Evolutionary conservation across 208 protist species (phyloP).

Genomic region (Acanthamoeba sp.): DNA sequence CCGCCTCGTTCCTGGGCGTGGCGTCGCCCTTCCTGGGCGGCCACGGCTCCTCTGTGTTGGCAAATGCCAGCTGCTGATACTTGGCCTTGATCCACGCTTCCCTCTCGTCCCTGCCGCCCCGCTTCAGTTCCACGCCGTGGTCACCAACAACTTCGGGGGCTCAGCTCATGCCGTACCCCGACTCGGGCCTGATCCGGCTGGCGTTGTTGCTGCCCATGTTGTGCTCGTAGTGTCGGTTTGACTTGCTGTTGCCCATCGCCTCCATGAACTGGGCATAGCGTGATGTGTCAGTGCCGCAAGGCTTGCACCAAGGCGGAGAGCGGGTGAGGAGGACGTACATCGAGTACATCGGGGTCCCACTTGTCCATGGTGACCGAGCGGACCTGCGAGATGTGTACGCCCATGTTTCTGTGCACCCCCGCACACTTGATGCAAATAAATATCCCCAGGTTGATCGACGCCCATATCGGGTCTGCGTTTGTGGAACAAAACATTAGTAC

Average conservation of each 20-base stretch:
- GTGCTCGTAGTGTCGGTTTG: conserved; percentile 54
- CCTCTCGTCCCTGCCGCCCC: conserved; percentile 9
- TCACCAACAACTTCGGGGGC: neutral
- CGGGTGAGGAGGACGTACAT: neutral
- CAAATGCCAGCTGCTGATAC: conserved; percentile 39
- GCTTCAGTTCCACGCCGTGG: neutral
- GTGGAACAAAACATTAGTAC: no score
- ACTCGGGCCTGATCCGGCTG: neutral
- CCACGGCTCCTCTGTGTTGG: conserved; percentile 27
- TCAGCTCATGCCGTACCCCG: neutral
- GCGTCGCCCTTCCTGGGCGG: neutral
- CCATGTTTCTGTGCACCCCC: conserved; percentile 79
- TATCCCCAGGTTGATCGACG: conserved; percentile 81
- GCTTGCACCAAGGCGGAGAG: neutral
- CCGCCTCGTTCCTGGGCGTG: neutral
- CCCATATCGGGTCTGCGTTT: conserved; percentile 79
- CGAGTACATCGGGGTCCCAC: conserved; percentile 30
- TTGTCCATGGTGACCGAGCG: conserved; percentile 72
- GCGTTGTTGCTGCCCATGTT: neutral
- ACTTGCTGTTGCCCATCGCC: conserved; percentile 58
- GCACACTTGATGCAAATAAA: conserved; percentile 85
- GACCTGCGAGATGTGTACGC: conserved; percentile 71
- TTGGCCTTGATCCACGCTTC: conserved; percentile 70
- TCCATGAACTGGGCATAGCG: conserved; percentile 59
- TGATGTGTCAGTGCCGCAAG: neutral